Evolutionary conservation across 1,284 basidiomycete genomes (phyloP).

Genomic region (Somion occarium): DNA sequence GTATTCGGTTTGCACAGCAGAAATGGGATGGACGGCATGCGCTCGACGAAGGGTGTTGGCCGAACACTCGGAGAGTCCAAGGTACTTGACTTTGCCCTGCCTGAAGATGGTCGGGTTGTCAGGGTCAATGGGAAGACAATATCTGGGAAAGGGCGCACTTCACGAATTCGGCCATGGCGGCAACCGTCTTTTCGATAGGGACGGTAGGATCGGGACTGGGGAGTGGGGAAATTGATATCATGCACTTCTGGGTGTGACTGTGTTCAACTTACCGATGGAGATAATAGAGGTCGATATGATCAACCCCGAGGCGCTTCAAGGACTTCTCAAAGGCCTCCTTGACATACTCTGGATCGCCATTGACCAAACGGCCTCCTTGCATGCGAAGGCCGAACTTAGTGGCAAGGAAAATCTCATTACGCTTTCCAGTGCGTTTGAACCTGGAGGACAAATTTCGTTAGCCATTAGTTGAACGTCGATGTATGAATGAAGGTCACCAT

Average conservation of each 20-base stretch:
- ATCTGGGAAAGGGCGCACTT: slow-evolving; percentile 29
- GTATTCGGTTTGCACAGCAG: slow-evolving; percentile 44
- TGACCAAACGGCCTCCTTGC: slow-evolving; percentile 14
- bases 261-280: slow-evolving; percentile 29
- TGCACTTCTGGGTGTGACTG: slow-evolving; percentile 21
- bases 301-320: slow-evolving; percentile 36
- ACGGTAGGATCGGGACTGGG: slow-evolving; percentile 26
- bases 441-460: background rate
- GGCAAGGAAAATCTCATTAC: slow-evolving; percentile 39
- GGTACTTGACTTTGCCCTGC: slow-evolving; percentile 37
- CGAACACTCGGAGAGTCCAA: slow-evolving; percentile 43
- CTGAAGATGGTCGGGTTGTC: slow-evolving; percentile 8
- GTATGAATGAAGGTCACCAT: slow-evolving; percentile 17
- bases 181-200: slow-evolving; percentile 38
- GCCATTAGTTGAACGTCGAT: background rate
- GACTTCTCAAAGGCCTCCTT: slow-evolving; percentile 32
- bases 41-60: slow-evolving; percentile 42
- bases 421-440: slow-evolving; percentile 34
- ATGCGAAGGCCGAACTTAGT: slow-evolving; percentile 44
- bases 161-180: slow-evolving; percentile 47
- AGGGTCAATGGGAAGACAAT: background rate
- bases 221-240: slow-evolving; percentile 35
- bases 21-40: slow-evolving; percentile 32
- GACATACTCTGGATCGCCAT: slow-evolving; percentile 32
- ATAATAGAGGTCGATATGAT: slow-evolving; percentile 45